These are phyloP conservation scores for Aspergillus ustus DNA, from an alignment of 2,329 filamentous ascomycete species.

Conservation along the genomic window DNA sequence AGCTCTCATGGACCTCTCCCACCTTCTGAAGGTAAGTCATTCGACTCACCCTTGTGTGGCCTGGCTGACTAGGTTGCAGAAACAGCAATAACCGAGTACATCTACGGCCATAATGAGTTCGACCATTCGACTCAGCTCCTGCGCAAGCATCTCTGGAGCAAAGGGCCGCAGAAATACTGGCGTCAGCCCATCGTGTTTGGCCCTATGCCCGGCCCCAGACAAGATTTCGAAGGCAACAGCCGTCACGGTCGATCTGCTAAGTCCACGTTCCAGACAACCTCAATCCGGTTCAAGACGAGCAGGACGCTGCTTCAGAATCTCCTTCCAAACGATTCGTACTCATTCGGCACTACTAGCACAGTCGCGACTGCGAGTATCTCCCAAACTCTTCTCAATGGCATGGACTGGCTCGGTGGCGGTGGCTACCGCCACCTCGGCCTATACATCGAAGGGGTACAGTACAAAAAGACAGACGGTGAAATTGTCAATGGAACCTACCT, in stretches of 20 bases:
- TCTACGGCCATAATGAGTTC: conserved; percentile 64
- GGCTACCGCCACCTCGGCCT: conserved; percentile 65
- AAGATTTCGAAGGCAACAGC: conserved; percentile 33
- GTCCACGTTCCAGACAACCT: conserved; percentile 51
- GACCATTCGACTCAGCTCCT: conserved; percentile 58
- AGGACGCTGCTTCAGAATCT: conserved; percentile 55
- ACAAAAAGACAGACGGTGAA: conserved; percentile 55
- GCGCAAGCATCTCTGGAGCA: conserved; percentile 51
- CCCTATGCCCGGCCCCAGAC: conserved; percentile 53
- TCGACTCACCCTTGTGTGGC: not conserved
- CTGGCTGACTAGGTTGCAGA: conserved; percentile 9
- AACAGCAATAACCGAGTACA: conserved; percentile 45
- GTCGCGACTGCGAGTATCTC: conserved; percentile 51
- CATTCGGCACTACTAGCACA: conserved; percentile 51
- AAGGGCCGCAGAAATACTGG: conserved; percentile 48
- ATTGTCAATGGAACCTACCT: conserved; percentile 59
- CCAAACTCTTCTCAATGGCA: conserved; percentile 51
- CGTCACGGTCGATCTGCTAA: conserved; percentile 31
- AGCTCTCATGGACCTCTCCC: conserved; percentile 38
- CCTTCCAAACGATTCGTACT: conserved; percentile 49
- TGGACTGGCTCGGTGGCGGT: conserved; percentile 65
- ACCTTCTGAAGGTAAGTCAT: conserved; percentile 20
- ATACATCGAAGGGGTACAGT: conserved; percentile 66
- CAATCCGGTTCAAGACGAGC: conserved; percentile 57
- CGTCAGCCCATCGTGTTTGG: conserved; percentile 54